Base-by-base conservation (phyloP, 1,139 yeast genomes). In the Hanseniaspora sp. region DNA sequence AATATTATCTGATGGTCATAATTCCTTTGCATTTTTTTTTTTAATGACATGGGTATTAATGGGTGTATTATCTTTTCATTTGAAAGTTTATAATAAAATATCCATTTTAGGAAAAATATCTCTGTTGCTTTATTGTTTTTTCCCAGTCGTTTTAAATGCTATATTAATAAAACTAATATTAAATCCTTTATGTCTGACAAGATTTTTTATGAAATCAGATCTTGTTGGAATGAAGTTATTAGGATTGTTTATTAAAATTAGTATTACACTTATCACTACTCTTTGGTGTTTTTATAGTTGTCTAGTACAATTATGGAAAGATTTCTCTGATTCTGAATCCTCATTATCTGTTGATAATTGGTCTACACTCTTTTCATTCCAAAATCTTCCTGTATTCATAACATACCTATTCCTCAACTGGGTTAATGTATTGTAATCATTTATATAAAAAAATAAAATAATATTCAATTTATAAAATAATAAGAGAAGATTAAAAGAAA, bases 21-120 rank as follows among this genome's bases (percentile, higher is more conserved):
- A 47, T n/a, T 46, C 52, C 7, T 54, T 54, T 46, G 53, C 56
- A 4, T 46, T 51, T 35, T 49, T 48, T 9, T 54, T 54, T 29
- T 9, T 54, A 8, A 23, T 46, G 18, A 45, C 42, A 12, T 54
- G 56, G 56, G 7, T 40, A 4, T 35, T 37, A 11, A 45, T 51
- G 46, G 15, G 44, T 6, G 23, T 46, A 15, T 23, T 51, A 13
- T 46, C 54, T 9, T 41, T 46, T 13, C 56, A 54, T 37, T 29
- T 49, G 15, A 54, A 54, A 39, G 42, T 48, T 34, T 49, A 46
- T n/a, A 23, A 41, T 23, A 51, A 41, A 29, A 15, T 51, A 11
- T 39, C 47, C 1, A 30, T 49, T 15, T 30, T 54, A 12, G 48
- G 48, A 8, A 54, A 54, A 31, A 39, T 54, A 15, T 54, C 56